Conservation (phyloP, 306 rosid genomes). For the Cucumis hystrix region DNA sequence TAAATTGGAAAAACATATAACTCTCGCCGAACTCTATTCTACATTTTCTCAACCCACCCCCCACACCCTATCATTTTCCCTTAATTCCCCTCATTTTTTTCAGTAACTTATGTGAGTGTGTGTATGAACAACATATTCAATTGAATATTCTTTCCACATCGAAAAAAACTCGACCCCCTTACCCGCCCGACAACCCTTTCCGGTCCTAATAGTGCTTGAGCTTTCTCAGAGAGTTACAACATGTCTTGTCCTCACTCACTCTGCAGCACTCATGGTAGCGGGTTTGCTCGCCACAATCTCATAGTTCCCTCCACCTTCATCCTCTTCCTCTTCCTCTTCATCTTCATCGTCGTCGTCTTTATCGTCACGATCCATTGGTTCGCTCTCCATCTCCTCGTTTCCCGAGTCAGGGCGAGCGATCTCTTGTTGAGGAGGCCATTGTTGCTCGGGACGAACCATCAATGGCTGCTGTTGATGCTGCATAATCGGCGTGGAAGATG, state of each 20-base stretch:
- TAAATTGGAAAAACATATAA: not conserved
- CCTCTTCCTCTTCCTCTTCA: slow-evolving; percentile 37
- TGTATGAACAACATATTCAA: slow-evolving; percentile 3
- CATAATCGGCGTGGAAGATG: not conserved
- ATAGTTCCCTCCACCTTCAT: slow-evolving; percentile 23
- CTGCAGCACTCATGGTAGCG: slow-evolving; percentile 39
- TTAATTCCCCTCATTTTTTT: not conserved
- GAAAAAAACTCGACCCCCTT: not conserved
- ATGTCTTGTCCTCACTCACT: slow-evolving; percentile 36
- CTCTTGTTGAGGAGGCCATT: slow-evolving; percentile 41
- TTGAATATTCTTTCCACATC: not conserved
- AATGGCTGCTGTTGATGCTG: slow-evolving; percentile 43
- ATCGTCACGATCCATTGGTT: slow-evolving; percentile 9
- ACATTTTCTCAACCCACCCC: slow-evolving; percentile 2
- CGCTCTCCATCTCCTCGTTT: slow-evolving; percentile 7
- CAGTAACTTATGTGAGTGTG: not conserved
- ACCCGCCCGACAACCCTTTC: not conserved
- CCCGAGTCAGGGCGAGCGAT: not conserved
- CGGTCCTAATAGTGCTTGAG: not conserved
- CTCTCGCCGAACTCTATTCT: slow-evolving; percentile 2
- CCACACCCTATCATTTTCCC: not conserved
- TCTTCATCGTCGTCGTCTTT: slow-evolving; percentile 18
- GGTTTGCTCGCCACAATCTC: slow-evolving; percentile 38
- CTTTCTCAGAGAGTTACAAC: not conserved
- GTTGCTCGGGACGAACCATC: slow-evolving; percentile 77